phyloP scores from a whole-genome alignment of 2,329 filamentous ascomycete genomes.

The Diplodia scrobiculata region DNA sequence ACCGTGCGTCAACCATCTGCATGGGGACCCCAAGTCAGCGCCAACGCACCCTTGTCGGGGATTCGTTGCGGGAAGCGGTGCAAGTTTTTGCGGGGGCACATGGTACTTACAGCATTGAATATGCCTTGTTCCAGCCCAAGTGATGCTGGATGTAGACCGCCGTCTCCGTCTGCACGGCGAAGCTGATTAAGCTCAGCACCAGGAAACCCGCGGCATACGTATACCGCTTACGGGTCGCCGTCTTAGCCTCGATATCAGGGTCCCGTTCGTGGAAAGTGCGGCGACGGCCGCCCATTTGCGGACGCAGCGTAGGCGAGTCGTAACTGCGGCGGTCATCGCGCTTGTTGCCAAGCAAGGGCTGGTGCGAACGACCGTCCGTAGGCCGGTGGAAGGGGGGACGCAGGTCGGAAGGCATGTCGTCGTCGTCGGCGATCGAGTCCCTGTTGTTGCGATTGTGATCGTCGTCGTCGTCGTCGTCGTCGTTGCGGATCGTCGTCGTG shows the following conservation, averaged over 20 bases:
- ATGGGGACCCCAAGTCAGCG: constrained; percentile 1
- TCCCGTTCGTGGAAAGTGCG: constrained; percentile 77
- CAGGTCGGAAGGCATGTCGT: constrained; percentile 55
- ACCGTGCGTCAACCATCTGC: constrained; percentile 82
- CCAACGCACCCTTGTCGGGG: not conserved
- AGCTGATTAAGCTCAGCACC: constrained; percentile 77
- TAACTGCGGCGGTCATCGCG: constrained; percentile 43
- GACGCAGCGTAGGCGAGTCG: constrained; percentile 42
- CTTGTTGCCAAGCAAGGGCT: constrained; percentile 57
- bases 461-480: not conserved
- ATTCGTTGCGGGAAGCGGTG: not conserved
- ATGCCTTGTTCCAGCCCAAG: constrained; percentile 95
- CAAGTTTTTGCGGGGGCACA: not conserved
- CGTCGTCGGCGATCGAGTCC: constrained; percentile 43
- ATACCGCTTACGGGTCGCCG: constrained; percentile 78
- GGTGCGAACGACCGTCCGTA: constrained; percentile 48
- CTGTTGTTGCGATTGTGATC: constrained; percentile 27
- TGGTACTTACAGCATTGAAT: constrained; percentile 83
- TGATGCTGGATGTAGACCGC: constrained; percentile 93
- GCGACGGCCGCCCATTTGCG: constrained; percentile 57
- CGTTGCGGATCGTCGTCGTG: not conserved
- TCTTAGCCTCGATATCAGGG: constrained; percentile 64
- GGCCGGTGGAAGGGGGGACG: constrained; percentile 46
- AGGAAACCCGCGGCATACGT: constrained; percentile 84
- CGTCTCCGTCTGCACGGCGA: constrained; percentile 93